Conservation (phyloP, 2,329 filamentous ascomycete species). For the Botrytis byssoidea region DNA sequence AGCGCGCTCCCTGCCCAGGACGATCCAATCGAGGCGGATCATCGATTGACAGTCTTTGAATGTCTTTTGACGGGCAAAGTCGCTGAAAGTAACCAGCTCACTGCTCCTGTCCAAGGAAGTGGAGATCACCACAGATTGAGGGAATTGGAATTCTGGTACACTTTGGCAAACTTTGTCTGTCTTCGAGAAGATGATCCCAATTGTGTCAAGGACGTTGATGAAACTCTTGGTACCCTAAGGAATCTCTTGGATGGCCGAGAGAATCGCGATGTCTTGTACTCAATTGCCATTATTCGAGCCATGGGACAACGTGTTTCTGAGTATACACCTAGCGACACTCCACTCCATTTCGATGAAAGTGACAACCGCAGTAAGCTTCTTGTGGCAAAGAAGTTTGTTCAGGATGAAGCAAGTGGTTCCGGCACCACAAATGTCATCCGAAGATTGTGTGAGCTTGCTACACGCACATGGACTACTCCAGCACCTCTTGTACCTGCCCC, state of each 20-base stretch:
- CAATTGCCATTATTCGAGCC: constrained; percentile 76
- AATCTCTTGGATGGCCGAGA: constrained; percentile 75
- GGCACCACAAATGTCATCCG: constrained; percentile 73
- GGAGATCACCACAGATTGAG: constrained; percentile 55
- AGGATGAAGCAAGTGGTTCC: constrained; percentile 62
- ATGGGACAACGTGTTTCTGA: constrained; percentile 64
- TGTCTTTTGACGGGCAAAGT: constrained; percentile 71
- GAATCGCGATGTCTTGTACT: constrained; percentile 88
- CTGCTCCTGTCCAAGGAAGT: constrained; percentile 49
- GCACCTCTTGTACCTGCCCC: constrained; percentile 18
- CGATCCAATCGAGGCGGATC: constrained; percentile 61
- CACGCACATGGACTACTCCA: constrained; percentile 43
- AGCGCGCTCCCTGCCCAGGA: constrained; percentile 51
- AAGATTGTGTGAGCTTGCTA: constrained; percentile 66
- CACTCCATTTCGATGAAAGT: constrained; percentile 62
- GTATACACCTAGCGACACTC: constrained; percentile 55
- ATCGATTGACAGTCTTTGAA: constrained; percentile 74
- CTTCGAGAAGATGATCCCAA: constrained; percentile 59
- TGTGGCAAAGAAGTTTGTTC: constrained; percentile 68
- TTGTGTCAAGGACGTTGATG: constrained; percentile 60
- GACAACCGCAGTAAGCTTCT: constrained; percentile 65
- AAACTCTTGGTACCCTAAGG: constrained; percentile 63
- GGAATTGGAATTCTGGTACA: constrained; percentile 80
- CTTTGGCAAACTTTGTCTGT: constrained; percentile 69
- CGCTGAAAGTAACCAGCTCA: constrained; percentile 57